Percentiles rank a stretch among this genome's conserved stretches.
phyloP scores from a whole-genome alignment of 2,329 filamentous ascomycete genomes.

The Colletotrichum noveboracense region DNA sequence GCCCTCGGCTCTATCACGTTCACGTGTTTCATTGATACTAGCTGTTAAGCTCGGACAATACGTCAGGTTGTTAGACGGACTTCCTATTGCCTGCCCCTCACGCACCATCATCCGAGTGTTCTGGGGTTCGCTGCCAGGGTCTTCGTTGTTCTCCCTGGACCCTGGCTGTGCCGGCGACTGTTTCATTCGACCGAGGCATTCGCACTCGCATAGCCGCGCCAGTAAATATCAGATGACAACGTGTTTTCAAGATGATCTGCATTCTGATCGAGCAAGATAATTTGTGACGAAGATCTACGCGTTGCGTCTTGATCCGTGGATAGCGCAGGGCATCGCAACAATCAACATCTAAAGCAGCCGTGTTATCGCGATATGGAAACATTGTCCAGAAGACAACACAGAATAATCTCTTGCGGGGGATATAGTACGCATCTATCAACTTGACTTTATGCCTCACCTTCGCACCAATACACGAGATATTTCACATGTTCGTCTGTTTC shows the following conservation, averaged over 20 bases:
- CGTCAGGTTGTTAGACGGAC: neutral
- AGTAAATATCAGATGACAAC: neutral
- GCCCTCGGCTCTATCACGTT: conserved; percentile 7
- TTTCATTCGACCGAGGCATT: neutral
- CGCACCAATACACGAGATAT: neutral
- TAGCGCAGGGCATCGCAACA: neutral
- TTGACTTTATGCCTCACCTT: neutral
- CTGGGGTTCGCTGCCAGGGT: neutral
- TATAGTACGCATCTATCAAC: neutral
- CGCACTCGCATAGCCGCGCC: conserved; percentile 1
- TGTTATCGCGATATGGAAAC: neutral
- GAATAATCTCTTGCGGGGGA: neutral
- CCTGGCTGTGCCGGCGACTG: neutral
- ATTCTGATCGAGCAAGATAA: neutral
- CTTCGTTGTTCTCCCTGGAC: neutral
- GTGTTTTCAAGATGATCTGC: neutral
- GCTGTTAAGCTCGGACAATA: neutral
- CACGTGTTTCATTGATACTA: neutral
- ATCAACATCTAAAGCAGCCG: neutral
- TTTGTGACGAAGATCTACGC: neutral
- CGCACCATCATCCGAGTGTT: neutral
- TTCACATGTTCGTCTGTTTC: neutral
- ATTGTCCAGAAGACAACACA: neutral
- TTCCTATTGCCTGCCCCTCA: neutral
- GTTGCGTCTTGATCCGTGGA: neutral